Evolutionary conservation across 495 filamentous ascomycete genomes (phyloP), one percentile per base, ranked within the genome.

Genomic region (Tuber umbilicatum): DNA sequence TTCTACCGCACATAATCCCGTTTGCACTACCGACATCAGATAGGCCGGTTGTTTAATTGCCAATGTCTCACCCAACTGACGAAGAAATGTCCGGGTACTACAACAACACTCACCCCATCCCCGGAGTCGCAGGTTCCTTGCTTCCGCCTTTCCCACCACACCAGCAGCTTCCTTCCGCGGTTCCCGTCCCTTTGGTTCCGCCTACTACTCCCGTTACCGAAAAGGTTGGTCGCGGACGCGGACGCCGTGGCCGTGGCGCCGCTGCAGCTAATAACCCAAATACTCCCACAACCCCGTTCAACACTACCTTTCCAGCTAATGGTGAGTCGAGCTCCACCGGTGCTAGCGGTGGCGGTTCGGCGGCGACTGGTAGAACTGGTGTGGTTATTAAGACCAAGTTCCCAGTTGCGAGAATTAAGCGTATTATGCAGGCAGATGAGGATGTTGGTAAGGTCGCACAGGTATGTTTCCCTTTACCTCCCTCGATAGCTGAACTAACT

Each of bases 351-450:
- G 70, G 72, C 6, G 77, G 77, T 37, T 74, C 78, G 27, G 50
- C 71, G 39, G 71, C 77, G 4, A 78, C 73, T 38, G 76, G 77
- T 19, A 75, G 86, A 82, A 85, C 87, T 80, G 55, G 55, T 64
- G 85, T 97, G 79, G 84, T 94, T 35, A 93, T 99, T 72, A 93
- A 90, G 84, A 97, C 94, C 35, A 97, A 97, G 77, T 99, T 99
- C 81, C 95, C 95, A 5, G 97, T 97, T 43, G 95, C 95, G 74
- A 89, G 95, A 70, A 99, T 98, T 84, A 99, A 99, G 88, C 91
- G 95, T 71, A 98, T 99, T 76, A 98, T 99, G 95, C 95, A 99
- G 84, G 95, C 95, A 10, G 95, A 99, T 81, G 95, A 99, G 81
- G 95, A 99, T 84, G 94, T 99, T 2, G 95, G 95, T 60, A 99